Evolutionary conservation across 495 filamentous ascomycete species (phyloP), one percentile per base, ranked within the genome.

Genomic region (Darksidea phi): DNA sequence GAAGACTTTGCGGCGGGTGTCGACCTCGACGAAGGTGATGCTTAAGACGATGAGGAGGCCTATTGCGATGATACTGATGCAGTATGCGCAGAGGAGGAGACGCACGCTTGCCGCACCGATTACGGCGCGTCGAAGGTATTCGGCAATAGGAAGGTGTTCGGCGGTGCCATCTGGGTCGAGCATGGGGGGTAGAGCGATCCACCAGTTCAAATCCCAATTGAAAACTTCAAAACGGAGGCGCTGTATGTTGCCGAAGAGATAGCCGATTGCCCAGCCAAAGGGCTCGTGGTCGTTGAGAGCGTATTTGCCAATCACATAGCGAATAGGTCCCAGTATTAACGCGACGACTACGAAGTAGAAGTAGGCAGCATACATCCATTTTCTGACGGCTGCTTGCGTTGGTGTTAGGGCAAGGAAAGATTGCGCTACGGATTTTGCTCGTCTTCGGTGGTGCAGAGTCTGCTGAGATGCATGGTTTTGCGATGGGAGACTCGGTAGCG

Each of bases 1-100:
- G 74, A 99, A 99, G 10, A 99, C 88, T 74, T 99, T 99, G 37
- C 94, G 84, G n/a, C 94, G 83, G 2, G 94, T 99, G 74, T 99
- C 95, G 36, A 97, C 91, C 74, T 96, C 89, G 5, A 81, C 80
- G 41, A 20, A 73, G 37, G 86, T 88, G 24, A 97, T 78, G 34
- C 81, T 82, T 57, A 89, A 80, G 4, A 97, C 90, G 2, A 88
- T 73, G 1, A 80, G 74, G 41, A 98, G 77, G 1, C 92, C 95
- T 7, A 84, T 66, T 21, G 79, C 68, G 32, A 99, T 77, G 32
- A 94, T 81, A 42, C 72, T 28, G 8, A 85, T 23, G 75, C 86
- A 97, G 79, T 96, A 92, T 10, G 70, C 83, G 54, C 80, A 80
- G 37, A 99, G 77, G 26, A 88, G 66, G 11, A 97, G 81, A n/a